Evolutionary conservation across 257 asterid species (phyloP).

Genomic region (Gentiana straminea): DNA sequence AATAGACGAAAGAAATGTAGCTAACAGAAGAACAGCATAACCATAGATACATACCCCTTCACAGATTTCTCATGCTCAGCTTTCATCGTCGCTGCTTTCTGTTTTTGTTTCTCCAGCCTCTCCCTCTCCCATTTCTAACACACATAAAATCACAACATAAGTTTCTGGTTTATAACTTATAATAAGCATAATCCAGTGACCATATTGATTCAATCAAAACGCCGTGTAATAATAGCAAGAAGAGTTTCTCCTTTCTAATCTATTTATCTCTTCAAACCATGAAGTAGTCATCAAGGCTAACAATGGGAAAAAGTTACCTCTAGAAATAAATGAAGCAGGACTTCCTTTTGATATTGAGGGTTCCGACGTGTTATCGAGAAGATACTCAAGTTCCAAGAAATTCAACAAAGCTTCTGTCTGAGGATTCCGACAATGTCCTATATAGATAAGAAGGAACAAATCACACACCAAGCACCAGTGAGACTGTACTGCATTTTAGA

Average conservation of each 20-base stretch:
- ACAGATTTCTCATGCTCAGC: constrained; percentile 42
- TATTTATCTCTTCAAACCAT: no score
- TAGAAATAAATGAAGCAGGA: constrained; percentile 27
- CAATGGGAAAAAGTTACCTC: constrained; percentile 25
- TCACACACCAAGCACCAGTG: constrained; percentile 1
- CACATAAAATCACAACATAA: no score
- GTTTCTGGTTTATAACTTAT: no score
- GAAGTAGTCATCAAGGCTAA: constrained; percentile 2
- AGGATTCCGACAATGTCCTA: constrained; percentile 68
- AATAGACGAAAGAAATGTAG: not conserved
- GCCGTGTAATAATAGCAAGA: no score
- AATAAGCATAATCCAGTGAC: no score
- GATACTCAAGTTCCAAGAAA: constrained; percentile 62
- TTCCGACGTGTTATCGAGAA: constrained; percentile 38
- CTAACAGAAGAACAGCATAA: not conserved
- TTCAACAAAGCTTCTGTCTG: constrained; percentile 72
- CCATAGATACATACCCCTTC: constrained; percentile 27
- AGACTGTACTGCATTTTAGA: not conserved
- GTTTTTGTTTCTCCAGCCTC: constrained; percentile 62
- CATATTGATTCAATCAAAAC: no score
- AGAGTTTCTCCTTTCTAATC: no score
- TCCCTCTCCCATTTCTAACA: constrained; percentile 74
- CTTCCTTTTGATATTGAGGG: constrained; percentile 20
- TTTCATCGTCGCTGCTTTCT: constrained; percentile 59
- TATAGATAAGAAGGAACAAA: constrained; percentile 4